phyloP scores from a whole-genome alignment of 2,329 filamentous ascomycete genomes.

The Ophiosphaerella narmari region DNA sequence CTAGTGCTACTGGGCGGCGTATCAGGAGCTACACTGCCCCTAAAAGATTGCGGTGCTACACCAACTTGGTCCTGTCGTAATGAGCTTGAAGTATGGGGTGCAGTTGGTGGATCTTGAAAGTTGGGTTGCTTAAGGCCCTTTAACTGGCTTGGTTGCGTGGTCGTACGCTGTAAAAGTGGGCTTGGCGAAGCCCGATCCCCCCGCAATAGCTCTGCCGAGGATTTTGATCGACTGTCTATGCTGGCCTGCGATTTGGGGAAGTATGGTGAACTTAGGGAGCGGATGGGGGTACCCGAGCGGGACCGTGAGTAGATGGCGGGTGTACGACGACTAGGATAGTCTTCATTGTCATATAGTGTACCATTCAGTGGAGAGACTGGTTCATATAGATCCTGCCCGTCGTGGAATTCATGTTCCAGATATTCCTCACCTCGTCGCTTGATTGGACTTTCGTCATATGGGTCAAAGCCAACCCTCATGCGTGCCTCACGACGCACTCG shows the following conservation, averaged over 20 bases:
- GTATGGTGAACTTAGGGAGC: slow-evolving; percentile 9
- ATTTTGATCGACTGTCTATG: slow-evolving; percentile 8
- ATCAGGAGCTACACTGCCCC: slow-evolving; percentile 25
- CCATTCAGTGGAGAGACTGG: slow-evolving; percentile 8
- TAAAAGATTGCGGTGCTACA: slow-evolving; percentile 7
- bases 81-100: slow-evolving; percentile 26
- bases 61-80: slow-evolving; percentile 12
- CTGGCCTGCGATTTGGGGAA: slow-evolving; percentile 17
- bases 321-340: slow-evolving; percentile 29
- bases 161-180: slow-evolving; percentile 41
- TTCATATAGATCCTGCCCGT: slow-evolving; percentile 13
- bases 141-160: slow-evolving; percentile 27
- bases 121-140: slow-evolving; percentile 25
- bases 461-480: slow-evolving; percentile 69
- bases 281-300: slow-evolving; percentile 21
- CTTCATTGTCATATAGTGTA: slow-evolving; percentile 33
- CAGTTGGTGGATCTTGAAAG: slow-evolving; percentile 25
- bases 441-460: slow-evolving; percentile 72
- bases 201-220: slow-evolving; percentile 20
- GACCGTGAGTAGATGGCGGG: slow-evolving; percentile 23
- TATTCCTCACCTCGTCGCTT: slow-evolving; percentile 71
- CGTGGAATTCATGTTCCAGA: slow-evolving; percentile 50
- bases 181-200: slow-evolving; percentile 32
- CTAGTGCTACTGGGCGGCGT: slow-evolving; percentile 33
- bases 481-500: slow-evolving; percentile 64